Evolutionary conservation across 2,329 filamentous ascomycete genomes (phyloP), one percentile per base, ranked within the genome.

Genomic region (Monilinia fructicola): DNA sequence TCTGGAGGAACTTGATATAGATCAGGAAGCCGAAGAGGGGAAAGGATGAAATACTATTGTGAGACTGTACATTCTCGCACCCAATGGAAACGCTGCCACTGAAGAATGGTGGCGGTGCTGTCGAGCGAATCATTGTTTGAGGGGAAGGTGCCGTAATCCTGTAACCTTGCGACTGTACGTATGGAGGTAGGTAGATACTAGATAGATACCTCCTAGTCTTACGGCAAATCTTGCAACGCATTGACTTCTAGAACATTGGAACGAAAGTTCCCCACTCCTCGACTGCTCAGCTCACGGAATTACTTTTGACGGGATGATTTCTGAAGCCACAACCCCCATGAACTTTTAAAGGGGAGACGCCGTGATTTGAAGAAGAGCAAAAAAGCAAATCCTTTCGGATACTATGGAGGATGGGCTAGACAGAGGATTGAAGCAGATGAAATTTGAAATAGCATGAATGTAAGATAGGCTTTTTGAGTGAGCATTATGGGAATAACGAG

Each of bases 231-330:
- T 38, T 54, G 31, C 21, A 12, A 35, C 53, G 53, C 53, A n/a
- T 54, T 38, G 31, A 14, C 31, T 54, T 54, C 53, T 54, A 54
- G 53, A 54, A 54, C 53, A 14, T 54, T n/a, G 5, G 53, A 21
- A 21, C 14, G 35, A 12, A 11, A 23, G 23, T 38, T 23, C 53
- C 31, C 53, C 28, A 38, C 31, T 35, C n/a, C 9, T 38, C 40
- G 31, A 40, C 21, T 48, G 11, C 46, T 38, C 11, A 38, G 21
- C 31, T 31, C 38, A 54, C 3, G 18, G 52, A 54, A 54, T 35
- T 31, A 14, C 2, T 38, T 23, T 35, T 35, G 31, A 35, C 31
- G 31, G 31, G 31, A 35, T 35, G 6, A 35, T 35, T 35, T 35
- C 42, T 38, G 31, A n/a, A 14, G 53, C 4, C 14, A 18, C 6